Evolutionary conservation across 2,329 filamentous ascomycete genomes (phyloP).

Genomic region (Exophiala spinifera): DNA sequence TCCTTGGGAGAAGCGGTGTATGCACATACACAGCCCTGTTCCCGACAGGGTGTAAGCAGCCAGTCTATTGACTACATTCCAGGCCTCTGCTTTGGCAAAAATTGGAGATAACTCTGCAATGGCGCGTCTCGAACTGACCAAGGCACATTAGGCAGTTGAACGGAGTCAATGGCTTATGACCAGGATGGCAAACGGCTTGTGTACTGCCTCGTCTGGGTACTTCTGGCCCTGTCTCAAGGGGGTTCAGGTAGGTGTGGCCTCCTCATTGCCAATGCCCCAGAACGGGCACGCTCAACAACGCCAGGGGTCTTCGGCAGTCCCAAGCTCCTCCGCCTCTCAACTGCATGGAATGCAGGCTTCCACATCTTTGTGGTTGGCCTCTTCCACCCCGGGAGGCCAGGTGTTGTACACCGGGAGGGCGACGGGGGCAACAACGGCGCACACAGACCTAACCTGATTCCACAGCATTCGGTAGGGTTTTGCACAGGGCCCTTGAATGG

Average conservation of each 20-base stretch:
- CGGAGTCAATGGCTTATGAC: no score
- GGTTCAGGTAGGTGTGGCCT: no score
- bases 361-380: conserved; percentile 6
- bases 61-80: no score
- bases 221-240: no score
- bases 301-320: background rate
- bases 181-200: no score
- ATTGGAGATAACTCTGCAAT: no score
- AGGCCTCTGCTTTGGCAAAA: no score
- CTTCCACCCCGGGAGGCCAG: conserved; percentile 14
- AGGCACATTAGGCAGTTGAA: no score
- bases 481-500: background rate
- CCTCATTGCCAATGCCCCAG: no score
- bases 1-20: background rate
- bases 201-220: no score
- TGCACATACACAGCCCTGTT: conserved; percentile 1
- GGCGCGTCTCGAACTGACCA: no score
- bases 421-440: background rate
- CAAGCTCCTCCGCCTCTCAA: background rate
- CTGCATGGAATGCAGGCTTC: conserved; percentile 3
- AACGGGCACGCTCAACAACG: no score
- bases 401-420: conserved; percentile 14
- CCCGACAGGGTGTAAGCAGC: background rate
- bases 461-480: background rate
- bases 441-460: conserved; percentile 1